These are phyloP conservation scores for Eucalyptus decipiens DNA, from an alignment of 345 rosid species.

Conservation along the genomic window DNA sequence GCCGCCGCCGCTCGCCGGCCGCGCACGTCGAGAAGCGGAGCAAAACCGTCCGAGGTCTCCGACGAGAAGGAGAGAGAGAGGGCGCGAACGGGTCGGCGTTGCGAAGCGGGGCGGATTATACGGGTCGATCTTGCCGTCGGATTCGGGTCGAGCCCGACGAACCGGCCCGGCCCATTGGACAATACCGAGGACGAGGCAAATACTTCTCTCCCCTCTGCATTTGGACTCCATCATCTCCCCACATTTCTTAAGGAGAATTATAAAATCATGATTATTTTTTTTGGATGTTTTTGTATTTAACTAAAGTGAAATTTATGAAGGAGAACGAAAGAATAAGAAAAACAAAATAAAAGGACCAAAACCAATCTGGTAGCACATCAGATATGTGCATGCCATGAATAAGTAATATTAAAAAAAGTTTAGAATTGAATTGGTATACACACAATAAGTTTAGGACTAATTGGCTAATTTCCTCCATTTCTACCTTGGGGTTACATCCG, in stretches of 20 bases:
- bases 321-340: background rate
- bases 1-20: background rate
- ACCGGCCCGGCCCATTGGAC: background rate
- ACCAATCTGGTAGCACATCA: no score
- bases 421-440: no score
- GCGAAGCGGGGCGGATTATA: background rate
- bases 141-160: background rate
- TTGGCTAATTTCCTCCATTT: background rate
- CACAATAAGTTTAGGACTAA: background rate
- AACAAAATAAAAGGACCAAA: no score
- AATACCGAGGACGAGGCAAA: background rate
- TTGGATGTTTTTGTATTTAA: no score
- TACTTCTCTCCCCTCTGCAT: background rate
- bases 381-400: no score
- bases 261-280: no score
- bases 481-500: background rate
- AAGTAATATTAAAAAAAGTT: no score
- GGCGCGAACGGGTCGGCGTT: background rate
- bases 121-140: background rate
- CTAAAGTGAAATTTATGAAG: background rate
- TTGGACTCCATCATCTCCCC: background rate
- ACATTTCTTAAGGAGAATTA: background rate
- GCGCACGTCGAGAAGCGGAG: background rate
- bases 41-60: background rate
- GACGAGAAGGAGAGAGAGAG: background rate